Percentiles rank a stretch among this genome's conserved stretches.
These are phyloP conservation scores for Scheffersomyces parashehatae DNA, from an alignment of 1,139 yeast genomes.

Conservation along the genomic window DNA sequence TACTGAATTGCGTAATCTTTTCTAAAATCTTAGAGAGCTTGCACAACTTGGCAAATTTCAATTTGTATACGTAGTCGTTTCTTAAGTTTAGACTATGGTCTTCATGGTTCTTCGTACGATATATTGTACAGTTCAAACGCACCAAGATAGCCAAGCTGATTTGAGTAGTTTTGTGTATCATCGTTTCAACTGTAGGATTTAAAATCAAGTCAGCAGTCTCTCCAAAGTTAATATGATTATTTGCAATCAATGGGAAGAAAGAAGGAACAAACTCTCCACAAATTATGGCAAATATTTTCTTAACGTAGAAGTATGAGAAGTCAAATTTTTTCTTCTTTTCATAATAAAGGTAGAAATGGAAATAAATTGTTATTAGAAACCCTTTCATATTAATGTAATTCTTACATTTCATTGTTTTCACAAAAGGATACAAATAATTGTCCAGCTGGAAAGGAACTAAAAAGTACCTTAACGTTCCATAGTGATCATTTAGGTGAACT, in stretches of 20 bases:
- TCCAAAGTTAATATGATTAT: constrained; percentile 34
- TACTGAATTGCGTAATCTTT: constrained; percentile 19
- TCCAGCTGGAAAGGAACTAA: constrained; percentile 27
- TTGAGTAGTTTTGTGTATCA: constrained; percentile 34
- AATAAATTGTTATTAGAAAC: constrained; percentile 25
- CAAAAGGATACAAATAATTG: constrained; percentile 25
- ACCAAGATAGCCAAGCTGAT: constrained; percentile 23
- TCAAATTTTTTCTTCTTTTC: constrained; percentile 14
- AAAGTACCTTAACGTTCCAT: constrained; percentile 24
- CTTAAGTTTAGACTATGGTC: constrained; percentile 20
- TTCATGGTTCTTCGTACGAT: constrained; percentile 11
- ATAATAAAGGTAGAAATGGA: constrained; percentile 26
- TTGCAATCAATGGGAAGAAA: constrained; percentile 26
- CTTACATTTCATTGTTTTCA: constrained; percentile 34
- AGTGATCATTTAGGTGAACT: constrained; percentile 18
- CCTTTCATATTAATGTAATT: constrained; percentile 31
- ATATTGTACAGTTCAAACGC: constrained; percentile 11
- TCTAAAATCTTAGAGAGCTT: constrained; percentile 15
- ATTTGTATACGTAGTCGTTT: constrained; percentile 12
- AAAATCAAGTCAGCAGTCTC: constrained; percentile 36
- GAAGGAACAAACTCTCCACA: constrained; percentile 32
- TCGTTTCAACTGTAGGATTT: constrained; percentile 31
- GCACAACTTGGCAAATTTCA: constrained; percentile 13
- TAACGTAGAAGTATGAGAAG: constrained; percentile 18
- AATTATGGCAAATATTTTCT: constrained; percentile 24